phyloP scores from a whole-genome alignment of 2,329 filamentous ascomycete species.

The Colletotrichum tofieldiae region DNA sequence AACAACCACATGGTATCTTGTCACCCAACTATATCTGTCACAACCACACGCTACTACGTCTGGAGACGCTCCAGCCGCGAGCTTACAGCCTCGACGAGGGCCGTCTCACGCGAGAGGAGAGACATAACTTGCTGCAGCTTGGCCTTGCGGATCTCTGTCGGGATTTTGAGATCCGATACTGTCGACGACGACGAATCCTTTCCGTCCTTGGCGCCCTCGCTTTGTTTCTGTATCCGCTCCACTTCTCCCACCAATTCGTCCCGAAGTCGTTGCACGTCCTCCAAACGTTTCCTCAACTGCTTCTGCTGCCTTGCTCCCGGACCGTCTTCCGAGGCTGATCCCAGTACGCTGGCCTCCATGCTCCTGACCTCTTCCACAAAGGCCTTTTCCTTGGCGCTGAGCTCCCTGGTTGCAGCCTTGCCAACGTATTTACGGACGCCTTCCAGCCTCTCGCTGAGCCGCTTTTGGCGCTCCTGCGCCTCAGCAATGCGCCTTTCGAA shows the following conservation, averaged over 20 bases:
- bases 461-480: conserved; percentile 70
- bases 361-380: conserved; percentile 65
- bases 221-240: conserved; percentile 57
- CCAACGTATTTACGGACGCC: conserved; percentile 64
- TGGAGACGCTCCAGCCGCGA: conserved; percentile 73
- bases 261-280: conserved; percentile 69
- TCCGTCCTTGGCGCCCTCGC: conserved; percentile 43
- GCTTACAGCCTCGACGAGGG: conserved; percentile 77
- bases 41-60: conserved; percentile 28
- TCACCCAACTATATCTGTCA: conserved; percentile 26
- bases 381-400: conserved; percentile 62
- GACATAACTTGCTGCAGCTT: conserved; percentile 76
- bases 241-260: conserved; percentile 69
- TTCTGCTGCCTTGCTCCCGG: conserved; percentile 50
- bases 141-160: conserved; percentile 72
- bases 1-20: conserved; percentile 23
- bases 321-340: conserved; percentile 40
- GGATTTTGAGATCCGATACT: conserved; percentile 65
- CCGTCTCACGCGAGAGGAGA: conserved; percentile 76
- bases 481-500: conserved; percentile 72
- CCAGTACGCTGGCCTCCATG: conserved; percentile 67
- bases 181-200: conserved; percentile 51
- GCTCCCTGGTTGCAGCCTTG: conserved; percentile 59
- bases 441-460: conserved; percentile 73
- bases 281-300: conserved; percentile 70